Evolutionary conservation across 805 yeast species (phyloP).

Genomic region (Barnettozyma sp.): DNA sequence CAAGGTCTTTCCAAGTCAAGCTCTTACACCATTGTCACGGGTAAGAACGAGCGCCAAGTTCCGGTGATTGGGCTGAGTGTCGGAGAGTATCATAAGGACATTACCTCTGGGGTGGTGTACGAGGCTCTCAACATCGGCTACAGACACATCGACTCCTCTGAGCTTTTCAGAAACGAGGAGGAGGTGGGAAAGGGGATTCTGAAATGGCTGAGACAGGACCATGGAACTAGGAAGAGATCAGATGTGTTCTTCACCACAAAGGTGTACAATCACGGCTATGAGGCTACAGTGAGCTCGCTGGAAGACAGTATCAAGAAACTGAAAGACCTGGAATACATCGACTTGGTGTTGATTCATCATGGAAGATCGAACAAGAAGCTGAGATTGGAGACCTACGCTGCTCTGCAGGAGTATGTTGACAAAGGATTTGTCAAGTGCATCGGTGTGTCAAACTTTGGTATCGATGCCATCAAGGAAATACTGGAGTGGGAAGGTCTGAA

Average conservation of each 20-base stretch:
- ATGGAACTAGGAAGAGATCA: slow-evolving; percentile 44
- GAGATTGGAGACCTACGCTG: slow-evolving; percentile 60
- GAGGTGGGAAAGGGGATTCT: slow-evolving; percentile 60
- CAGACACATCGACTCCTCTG: slow-evolving; percentile 68
- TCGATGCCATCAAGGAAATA: slow-evolving; percentile 49
- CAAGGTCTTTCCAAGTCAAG: neutral
- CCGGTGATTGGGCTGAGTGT: slow-evolving; percentile 12
- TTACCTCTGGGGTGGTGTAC: slow-evolving; percentile 29
- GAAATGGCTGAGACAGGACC: slow-evolving; percentile 41
- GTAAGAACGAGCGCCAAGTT: slow-evolving; percentile 1
- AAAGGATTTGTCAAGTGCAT: slow-evolving; percentile 51
- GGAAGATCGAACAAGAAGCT: slow-evolving; percentile 44
- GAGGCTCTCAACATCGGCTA: slow-evolving; percentile 59
- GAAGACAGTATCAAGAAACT: slow-evolving; percentile 45
- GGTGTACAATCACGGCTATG: slow-evolving; percentile 37
- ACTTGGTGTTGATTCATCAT: slow-evolving; percentile 57
- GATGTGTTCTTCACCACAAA: slow-evolving; percentile 32
- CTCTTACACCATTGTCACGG: neutral
- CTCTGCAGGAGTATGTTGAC: slow-evolving; percentile 65
- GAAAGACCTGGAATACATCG: slow-evolving; percentile 52
- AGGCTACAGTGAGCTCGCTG: slow-evolving; percentile 48
- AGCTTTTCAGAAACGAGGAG: slow-evolving; percentile 56
- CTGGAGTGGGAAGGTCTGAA: slow-evolving; percentile 46
- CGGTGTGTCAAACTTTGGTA: slow-evolving; percentile 72
- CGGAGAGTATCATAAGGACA: slow-evolving; percentile 8